These are phyloP conservation scores for Ascochyta clinopodiicola DNA, from an alignment of 2,329 filamentous ascomycete species.

Conservation along the genomic window DNA sequence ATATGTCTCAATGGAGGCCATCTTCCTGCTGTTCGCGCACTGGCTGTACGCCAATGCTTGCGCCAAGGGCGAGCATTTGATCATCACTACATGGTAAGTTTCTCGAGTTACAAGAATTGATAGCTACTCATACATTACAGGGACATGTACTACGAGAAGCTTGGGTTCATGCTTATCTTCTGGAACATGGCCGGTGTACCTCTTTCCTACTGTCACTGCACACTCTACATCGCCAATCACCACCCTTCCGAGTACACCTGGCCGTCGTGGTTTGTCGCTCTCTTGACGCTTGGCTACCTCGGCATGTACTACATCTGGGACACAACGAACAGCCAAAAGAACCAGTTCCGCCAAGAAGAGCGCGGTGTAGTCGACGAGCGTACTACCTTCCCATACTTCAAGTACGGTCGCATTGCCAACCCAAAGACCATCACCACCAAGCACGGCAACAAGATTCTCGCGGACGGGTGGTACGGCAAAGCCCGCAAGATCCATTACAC, in stretches of 20 bases:
- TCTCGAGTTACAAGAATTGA: not conserved
- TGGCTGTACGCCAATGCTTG: constrained; percentile 93
- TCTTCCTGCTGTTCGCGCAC: constrained; percentile 86
- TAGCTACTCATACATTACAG: constrained; percentile 44
- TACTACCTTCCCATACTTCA: constrained; percentile 87
- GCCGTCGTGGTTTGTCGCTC: constrained; percentile 71
- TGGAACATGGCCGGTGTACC: constrained; percentile 95
- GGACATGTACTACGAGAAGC: constrained; percentile 98
- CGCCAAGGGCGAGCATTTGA: constrained; percentile 89
- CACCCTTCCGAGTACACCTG: constrained; percentile 77
- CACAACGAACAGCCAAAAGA: constrained; percentile 91
- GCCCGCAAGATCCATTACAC: constrained; percentile 84
- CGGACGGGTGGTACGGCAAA: constrained; percentile 79
- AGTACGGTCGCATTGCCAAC: constrained; percentile 83
- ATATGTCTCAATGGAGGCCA: constrained; percentile 83
- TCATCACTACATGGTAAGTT: constrained; percentile 78
- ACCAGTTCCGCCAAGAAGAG: constrained; percentile 83
- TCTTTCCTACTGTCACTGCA: constrained; percentile 91
- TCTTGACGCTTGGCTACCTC: constrained; percentile 74
- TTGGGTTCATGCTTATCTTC: constrained; percentile 97
- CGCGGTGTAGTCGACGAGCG: constrained; percentile 72
- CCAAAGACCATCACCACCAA: constrained; percentile 77
- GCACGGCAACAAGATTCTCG: constrained; percentile 77
- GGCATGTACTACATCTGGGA: constrained; percentile 93
- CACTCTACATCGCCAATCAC: constrained; percentile 86